Percentiles rank a stretch among this genome's conserved stretches.
Conservation (phyloP, 441 rosid genomes). For the Omphalea diandra region DNA sequence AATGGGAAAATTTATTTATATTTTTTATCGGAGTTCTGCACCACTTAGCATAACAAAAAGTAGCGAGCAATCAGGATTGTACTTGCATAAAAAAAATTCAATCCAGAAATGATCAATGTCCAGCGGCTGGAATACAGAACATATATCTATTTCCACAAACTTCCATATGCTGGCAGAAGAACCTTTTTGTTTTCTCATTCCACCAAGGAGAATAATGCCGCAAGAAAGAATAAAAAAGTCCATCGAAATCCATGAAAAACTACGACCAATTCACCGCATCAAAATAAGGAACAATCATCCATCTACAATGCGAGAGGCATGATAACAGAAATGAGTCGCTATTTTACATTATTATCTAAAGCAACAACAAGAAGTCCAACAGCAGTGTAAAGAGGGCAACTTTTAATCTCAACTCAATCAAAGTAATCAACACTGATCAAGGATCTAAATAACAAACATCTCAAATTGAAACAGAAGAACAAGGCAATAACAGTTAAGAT, state of each 20-base stretch:
- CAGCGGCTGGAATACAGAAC: constrained; percentile 10
- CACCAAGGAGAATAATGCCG: constrained; percentile 20
- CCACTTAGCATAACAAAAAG: no score
- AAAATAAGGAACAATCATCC: constrained; percentile 47
- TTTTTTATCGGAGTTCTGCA: no score
- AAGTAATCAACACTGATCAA: neutral
- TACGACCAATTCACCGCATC: constrained; percentile 30
- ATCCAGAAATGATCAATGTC: neutral
- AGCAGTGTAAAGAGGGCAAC: neutral
- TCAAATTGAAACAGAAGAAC: neutral
- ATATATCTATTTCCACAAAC: constrained; percentile 14
- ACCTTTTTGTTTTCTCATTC: constrained; percentile 14
- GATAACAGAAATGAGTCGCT: constrained; percentile 20
- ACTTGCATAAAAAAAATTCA: neutral
- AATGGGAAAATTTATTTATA: no score
- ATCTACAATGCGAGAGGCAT: constrained; percentile 44
- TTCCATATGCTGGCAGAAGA: constrained; percentile 14
- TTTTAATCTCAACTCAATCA: constrained; percentile 6
- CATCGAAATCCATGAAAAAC: constrained; percentile 29
- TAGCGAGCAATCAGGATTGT: no score
- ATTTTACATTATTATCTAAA: constrained; percentile 5
- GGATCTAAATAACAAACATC: neutral
- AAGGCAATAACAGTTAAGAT: neutral
- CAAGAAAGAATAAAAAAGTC: constrained; percentile 28
- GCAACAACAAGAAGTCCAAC: constrained; percentile 1